Percentiles rank a stretch among this genome's conserved stretches.
These are phyloP conservation scores for Trametes meyenii DNA, from an alignment of 768 basidiomycete genomes.

Conservation along the genomic window DNA sequence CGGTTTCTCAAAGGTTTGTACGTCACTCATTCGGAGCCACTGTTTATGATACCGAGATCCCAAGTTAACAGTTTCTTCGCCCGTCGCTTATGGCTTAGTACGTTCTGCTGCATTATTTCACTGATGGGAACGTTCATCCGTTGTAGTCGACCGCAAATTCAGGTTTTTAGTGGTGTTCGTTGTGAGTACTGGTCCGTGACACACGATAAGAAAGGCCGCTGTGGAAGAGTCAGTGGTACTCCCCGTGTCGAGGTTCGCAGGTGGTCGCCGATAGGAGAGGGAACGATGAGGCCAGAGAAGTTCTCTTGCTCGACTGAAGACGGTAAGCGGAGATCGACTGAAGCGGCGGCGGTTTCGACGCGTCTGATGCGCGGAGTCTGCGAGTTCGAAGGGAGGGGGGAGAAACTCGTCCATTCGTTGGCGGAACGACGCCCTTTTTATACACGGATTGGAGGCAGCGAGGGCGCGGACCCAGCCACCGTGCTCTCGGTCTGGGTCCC, in stretches of 20 bases:
- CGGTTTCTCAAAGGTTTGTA: not conserved
- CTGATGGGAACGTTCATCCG: not conserved
- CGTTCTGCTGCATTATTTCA: not conserved
- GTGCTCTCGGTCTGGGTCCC: not conserved
- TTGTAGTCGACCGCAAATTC: not conserved
- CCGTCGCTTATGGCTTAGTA: not conserved
- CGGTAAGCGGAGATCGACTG: no score
- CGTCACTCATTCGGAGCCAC: no score
- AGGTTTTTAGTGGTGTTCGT: not conserved
- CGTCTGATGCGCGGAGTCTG: not conserved
- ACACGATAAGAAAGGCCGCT: no score
- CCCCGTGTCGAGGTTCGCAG: no score
- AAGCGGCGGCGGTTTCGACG: no score
- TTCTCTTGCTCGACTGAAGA: no score
- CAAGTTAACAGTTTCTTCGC: not conserved
- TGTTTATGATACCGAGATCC: not conserved
- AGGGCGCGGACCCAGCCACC: not conserved
- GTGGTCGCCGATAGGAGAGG: no score
- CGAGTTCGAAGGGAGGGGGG: not conserved
- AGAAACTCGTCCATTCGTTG: not conserved
- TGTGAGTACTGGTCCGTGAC: not conserved
- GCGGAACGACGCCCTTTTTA: not conserved
- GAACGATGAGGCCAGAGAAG: no score
- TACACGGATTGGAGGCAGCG: not conserved
- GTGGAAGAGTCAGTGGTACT: no score